Base-by-base conservation (phyloP, 352 stramenopile genomes). In the Pythium aristosporum region DNA sequence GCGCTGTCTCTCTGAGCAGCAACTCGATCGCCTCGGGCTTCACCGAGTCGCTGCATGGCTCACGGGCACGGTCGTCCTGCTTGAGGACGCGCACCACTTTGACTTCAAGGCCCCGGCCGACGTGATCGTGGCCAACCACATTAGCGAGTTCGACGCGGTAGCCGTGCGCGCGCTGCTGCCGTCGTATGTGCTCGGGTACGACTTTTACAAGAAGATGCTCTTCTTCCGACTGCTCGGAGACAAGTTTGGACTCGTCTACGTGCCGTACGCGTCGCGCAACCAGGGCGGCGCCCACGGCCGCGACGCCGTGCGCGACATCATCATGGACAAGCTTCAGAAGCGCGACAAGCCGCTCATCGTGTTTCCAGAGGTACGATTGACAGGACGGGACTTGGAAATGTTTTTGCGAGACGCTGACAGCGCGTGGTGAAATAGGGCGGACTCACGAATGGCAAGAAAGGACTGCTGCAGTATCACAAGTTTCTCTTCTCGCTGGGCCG, bases 141-240 rank as follows among this genome's bases (percentile, higher is more conserved):
- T 91, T 59, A 89, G 80, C 41, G 82, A 91, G 73, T 87, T 91
- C 46, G 82, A 88, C 44, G 82, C 80, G 0, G 63, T 91, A 25
- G 80, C 80, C 3, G 55, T 91, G 10, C 65, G 63, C 0, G 58
- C 51, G 20, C 59, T 89, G 57, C 72, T 72, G 13, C 71, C 82
- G 6, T 73, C 73, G 12, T 81, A 88, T 53, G 68, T 89, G 21
- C 71, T 91, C 47, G 82, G 82, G 46, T 91, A 91, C 73, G 82
- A 89, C n/a, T 89, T 91, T n/a, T 91, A 89, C 77, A 85, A 91
- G 67, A 82, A 82, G 36, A 85, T 88, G 78, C 63, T 91, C 18
- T 83, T 89, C 39, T 89, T 88, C 68, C 72, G 73, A 36, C 62
- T 89, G 39, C 61, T 89, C 13, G 73, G 78, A 10, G 79, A 88